These are phyloP conservation scores for Beauveria sp. DNA, from an alignment of 2,329 filamentous ascomycete species.

Conservation along the genomic window DNA sequence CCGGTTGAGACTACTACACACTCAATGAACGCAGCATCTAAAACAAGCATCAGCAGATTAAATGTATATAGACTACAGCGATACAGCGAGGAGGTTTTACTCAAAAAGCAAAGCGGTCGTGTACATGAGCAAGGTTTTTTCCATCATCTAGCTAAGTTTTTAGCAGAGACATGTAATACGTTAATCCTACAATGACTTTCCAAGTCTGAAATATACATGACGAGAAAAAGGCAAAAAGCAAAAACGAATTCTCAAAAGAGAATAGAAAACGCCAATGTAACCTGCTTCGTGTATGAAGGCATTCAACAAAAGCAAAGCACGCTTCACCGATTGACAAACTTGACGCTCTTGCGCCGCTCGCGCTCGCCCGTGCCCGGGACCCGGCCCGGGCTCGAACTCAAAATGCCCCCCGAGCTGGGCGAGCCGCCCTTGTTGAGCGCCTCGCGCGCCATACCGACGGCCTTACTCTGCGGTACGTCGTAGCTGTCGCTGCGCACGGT, in stretches of 20 bases:
- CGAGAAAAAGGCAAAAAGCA: neutral
- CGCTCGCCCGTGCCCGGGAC: constrained; percentile 31
- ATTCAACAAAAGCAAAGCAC: too few relatives aligned
- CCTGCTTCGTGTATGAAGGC: neutral
- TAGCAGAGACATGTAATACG: neutral
- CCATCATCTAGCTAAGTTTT: neutral
- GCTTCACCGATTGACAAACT: constrained; percentile 40
- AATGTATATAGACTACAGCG: neutral
- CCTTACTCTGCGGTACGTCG: constrained; percentile 51
- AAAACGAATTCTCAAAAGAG: neutral
- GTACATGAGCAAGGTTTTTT: neutral
- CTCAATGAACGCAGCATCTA: neutral
- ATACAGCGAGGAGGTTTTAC: neutral
- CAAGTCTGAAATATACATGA: neutral
- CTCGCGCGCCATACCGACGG: constrained; percentile 53
- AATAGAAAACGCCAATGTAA: neutral
- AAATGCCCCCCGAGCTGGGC: constrained; percentile 23
- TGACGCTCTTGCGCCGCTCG: constrained; percentile 57
- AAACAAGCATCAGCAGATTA: too few relatives aligned
- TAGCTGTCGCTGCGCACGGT: constrained; percentile 38
- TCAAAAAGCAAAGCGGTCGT: neutral
- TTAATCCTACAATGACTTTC: constrained; percentile 8
- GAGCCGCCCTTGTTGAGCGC: constrained; percentile 30
- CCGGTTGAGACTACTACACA: constrained; percentile 10
- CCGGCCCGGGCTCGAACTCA: constrained; percentile 44